Base-by-base conservation (phyloP, 2,329 filamentous ascomycete species). In the Blumeria hordei region DNA sequence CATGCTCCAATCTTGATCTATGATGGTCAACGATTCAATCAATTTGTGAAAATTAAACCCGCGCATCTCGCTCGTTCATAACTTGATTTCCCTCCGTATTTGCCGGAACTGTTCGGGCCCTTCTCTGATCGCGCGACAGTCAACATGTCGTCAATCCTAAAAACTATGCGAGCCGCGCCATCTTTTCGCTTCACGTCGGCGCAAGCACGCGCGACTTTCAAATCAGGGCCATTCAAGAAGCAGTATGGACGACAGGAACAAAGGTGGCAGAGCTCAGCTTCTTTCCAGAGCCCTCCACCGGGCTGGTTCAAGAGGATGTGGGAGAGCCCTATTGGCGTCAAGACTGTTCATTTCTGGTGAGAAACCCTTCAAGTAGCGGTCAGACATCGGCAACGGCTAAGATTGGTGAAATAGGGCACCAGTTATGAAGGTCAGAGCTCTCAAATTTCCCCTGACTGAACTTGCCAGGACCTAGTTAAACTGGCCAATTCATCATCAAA, bases 261-360 rank as follows among this genome's bases (percentile, higher is more conserved):
- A 65, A 77, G 85, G 67, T 87, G 77, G 69, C 80, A 85, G 70
- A 86, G 80, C 69, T 81, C 81, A 47, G 58, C 68, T 59, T 61
- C 68, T 61, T 67, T 70, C 61, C 66, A 68, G 57, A 67, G 69
- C 57, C 64, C 70, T 61, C 63, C 68, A 59, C 6, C 44, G 6
- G 71, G 71, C 65, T 81, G 74, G 74, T 80, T 92, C 68, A 80
- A 82, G 73, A 80, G 80, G 69, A 78, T 93, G 74, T 88, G 82
- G 83, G 79, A 86, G 69, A 87, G 83, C 68, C 83, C 85, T 59
- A 70, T 88, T 60, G 85, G 85, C 54, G 63, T 88, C 63, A 88
- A 88, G 81, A 98, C 92, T 59, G 92, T 98, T 64, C 92, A 98
- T 71, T 98, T 98, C 73, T 98, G 92, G 90, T 90, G 73, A 60